Evolutionary conservation across 495 filamentous ascomycete genomes (phyloP).

Genomic region (Hypoxylon trugodes): DNA sequence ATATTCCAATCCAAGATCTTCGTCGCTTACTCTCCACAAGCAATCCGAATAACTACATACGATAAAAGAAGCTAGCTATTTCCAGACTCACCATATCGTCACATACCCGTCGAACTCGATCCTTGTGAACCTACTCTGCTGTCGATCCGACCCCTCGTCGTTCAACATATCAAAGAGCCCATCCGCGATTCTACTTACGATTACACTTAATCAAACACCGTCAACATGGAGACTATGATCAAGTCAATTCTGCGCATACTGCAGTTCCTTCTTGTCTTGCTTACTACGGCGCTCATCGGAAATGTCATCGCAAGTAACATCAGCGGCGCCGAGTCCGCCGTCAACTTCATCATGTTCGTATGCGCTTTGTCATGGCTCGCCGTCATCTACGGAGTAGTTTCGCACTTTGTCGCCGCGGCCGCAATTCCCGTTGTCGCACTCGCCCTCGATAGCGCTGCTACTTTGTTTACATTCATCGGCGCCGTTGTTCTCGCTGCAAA

Average conservation of each 20-base stretch:
- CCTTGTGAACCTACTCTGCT: constrained; percentile 1
- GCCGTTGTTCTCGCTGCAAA: constrained; percentile 59
- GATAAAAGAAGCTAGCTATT: no score
- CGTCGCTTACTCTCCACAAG: constrained; percentile 3
- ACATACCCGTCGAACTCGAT: neutral
- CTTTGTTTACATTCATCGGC: constrained; percentile 56
- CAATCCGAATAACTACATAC: constrained; percentile 3
- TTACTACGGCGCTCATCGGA: constrained; percentile 58
- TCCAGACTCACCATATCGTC: neutral
- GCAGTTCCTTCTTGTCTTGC: constrained; percentile 54
- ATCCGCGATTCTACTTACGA: neutral
- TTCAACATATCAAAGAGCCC: neutral
- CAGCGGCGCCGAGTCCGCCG: constrained; percentile 49
- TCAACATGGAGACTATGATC: constrained; percentile 49
- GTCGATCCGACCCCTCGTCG: neutral
- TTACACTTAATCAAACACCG: neutral
- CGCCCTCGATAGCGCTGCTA: constrained; percentile 49
- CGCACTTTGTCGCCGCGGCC: constrained; percentile 43
- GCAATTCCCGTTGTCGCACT: constrained; percentile 49
- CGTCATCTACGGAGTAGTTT: constrained; percentile 48
- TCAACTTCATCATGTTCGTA: constrained; percentile 62
- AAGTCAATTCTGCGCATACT: constrained; percentile 48
- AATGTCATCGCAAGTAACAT: constrained; percentile 58
- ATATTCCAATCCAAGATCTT: constrained; percentile 7
- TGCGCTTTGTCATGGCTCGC: constrained; percentile 54